Evolutionary conservation across 1,284 basidiomycete species (phyloP).

Genomic region (Cutaneotrichosporon dermatis): DNA sequence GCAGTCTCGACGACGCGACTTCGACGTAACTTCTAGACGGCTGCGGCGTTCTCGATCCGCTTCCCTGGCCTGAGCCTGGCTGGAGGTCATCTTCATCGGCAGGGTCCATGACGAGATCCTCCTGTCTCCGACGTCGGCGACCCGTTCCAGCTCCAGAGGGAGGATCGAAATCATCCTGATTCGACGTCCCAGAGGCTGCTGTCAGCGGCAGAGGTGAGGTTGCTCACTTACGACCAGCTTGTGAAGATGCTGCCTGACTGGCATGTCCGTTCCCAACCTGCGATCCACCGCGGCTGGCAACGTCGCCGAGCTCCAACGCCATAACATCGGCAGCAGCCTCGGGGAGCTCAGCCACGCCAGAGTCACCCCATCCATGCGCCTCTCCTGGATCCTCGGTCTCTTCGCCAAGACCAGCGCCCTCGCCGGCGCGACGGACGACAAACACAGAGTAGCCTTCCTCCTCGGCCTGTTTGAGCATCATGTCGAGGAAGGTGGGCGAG

Average conservation of each 20-base stretch:
- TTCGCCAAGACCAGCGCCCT: conserved; percentile 15
- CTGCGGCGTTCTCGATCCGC: conserved; percentile 9
- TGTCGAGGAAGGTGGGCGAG: conserved; percentile 71
- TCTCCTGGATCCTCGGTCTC: conserved; percentile 21
- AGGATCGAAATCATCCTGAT: conserved; percentile 15
- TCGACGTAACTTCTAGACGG: conserved; percentile 6
- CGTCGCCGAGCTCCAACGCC: conserved; percentile 41
- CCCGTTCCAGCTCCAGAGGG: conserved; percentile 13
- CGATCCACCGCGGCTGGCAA: conserved; percentile 22
- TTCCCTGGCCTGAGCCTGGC: conserved; percentile 1
- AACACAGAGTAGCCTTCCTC: conserved; percentile 87
- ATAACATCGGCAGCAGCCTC: conserved; percentile 42
- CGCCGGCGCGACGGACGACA: conserved; percentile 55
- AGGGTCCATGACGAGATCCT: conserved; percentile 9
- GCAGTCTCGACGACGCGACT: background rate
- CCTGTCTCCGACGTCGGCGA: conserved; percentile 19
- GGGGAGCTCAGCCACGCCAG: conserved; percentile 39
- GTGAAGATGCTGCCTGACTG: too few species aligned
- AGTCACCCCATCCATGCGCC: conserved; percentile 41
- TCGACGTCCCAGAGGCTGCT: conserved; percentile 20
- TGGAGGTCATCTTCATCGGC: conserved; percentile 11
- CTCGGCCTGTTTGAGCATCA: conserved; percentile 84
- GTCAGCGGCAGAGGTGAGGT: background rate
- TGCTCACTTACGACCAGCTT: conserved; percentile 18
- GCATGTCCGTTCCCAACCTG: background rate